phyloP scores from a whole-genome alignment of 179 eudicot genomes.

The Amaranthus tricolor region DNA sequence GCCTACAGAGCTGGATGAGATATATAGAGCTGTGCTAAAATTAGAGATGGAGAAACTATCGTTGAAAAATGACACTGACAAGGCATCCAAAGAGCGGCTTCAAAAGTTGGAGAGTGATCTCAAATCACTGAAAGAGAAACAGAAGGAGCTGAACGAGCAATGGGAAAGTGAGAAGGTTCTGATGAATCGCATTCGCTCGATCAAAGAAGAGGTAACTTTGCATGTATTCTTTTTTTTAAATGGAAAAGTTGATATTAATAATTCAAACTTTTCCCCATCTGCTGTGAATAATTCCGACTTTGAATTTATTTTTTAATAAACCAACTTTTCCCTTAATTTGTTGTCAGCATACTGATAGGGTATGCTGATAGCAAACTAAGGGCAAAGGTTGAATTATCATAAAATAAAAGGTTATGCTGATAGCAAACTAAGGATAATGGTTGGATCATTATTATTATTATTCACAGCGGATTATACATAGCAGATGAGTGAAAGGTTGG shows the following conservation, averaged over 20 bases:
- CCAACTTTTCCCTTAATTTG: too few species aligned
- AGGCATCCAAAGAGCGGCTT: slow-evolving; percentile 87
- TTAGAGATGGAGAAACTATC: slow-evolving; percentile 96
- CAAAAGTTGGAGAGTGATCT: slow-evolving; percentile 79
- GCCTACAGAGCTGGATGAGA: slow-evolving; percentile 93
- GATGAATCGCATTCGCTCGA: slow-evolving; percentile 74
- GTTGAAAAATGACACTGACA: slow-evolving; percentile 80
- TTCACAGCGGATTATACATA: too few species aligned
- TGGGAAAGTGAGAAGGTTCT: slow-evolving; percentile 91
- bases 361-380: too few species aligned
- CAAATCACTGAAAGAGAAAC: slow-evolving; percentile 57
- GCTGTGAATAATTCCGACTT: too few species aligned
- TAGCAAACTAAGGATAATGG: too few species aligned
- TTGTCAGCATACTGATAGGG: too few species aligned
- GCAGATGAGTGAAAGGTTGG: too few species aligned
- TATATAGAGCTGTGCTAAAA: slow-evolving; percentile 83
- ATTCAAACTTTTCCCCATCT: too few species aligned
- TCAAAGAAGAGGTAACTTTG: slow-evolving; percentile 82
- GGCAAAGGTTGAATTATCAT: too few species aligned
- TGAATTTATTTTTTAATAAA: too few species aligned
- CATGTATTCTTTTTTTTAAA: neutral
- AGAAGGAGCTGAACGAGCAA: slow-evolving; percentile 74
- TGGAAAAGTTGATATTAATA: neutral
- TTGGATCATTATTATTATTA: too few species aligned
- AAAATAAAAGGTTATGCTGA: too few species aligned